Conservation (phyloP, 306 rosid genomes). For the Cucumis melo region DNA sequence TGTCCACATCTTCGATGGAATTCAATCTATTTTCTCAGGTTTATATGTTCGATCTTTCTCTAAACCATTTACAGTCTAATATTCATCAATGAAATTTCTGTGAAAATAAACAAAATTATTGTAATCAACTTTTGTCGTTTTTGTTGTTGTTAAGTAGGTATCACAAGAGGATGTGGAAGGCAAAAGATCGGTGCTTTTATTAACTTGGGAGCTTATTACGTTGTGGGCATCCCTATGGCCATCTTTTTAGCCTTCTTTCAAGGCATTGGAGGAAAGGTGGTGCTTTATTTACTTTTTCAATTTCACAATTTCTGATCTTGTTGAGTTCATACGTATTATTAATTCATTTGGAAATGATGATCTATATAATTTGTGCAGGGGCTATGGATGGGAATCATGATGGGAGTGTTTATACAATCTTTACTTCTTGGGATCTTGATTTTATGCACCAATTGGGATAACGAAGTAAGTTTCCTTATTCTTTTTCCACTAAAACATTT, state of each 20-base stretch:
- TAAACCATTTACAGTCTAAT: too few relatives aligned
- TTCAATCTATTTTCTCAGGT: slow-evolving; percentile 31
- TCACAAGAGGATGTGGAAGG: slow-evolving; percentile 24
- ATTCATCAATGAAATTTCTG: too few relatives aligned
- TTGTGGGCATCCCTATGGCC: slow-evolving; percentile 20
- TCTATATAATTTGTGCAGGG: slow-evolving; percentile 13
- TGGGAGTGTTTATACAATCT: slow-evolving; percentile 10
- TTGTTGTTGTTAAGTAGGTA: not conserved
- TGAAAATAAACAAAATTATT: too few relatives aligned
- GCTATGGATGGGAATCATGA: slow-evolving; percentile 13
- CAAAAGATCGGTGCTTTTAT: slow-evolving; percentile 29
- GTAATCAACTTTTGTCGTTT: too few relatives aligned
- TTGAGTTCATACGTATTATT: not conserved
- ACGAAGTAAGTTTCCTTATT: not conserved
- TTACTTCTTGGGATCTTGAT: slow-evolving; percentile 2
- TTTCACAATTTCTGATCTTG: not conserved
- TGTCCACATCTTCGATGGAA: slow-evolving; percentile 30
- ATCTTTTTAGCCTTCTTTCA: slow-evolving; percentile 19
- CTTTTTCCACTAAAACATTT: too few relatives aligned
- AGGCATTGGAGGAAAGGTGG: slow-evolving; percentile 30
- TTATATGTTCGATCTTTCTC: too few relatives aligned
- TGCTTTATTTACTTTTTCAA: too few relatives aligned
- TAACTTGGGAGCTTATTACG: slow-evolving; percentile 28
- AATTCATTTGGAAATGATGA: not conserved
- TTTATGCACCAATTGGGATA: slow-evolving; percentile 14